Base-by-base conservation (phyloP, 208 protist genomes). In the Histomonas meleagridis region DNA sequence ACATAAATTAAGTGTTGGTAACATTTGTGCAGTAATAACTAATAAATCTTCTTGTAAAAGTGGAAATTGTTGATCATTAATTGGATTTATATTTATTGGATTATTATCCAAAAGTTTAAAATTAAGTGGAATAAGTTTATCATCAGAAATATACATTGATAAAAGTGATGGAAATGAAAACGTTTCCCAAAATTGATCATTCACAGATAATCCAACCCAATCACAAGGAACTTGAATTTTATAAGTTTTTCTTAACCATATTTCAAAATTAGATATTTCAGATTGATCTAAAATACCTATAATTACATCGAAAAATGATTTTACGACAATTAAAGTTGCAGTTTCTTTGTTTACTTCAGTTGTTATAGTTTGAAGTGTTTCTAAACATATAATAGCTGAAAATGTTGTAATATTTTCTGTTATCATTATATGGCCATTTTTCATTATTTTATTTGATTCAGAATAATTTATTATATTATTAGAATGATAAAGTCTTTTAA, bases 181-280 rank as follows among this genome's bases (percentile, higher is more conserved):
- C 23, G 18, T 43, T 18, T 86, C 55, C 76, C 76, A 86, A 48
- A 86, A 86, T n/a, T 26, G 46, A 86, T 86, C 76, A 86, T 40
- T 26, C 32, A 86, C 76, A 49, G n/a, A 38, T 10, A 51, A 86
- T 1, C 76, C 76, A 26, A 86, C 38, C 76, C 76, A 86, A 86
- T 86, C 32, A 14, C 55, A 38, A 51, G 76, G 76, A 55, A 86
- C 46, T 38, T 43, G 32, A n/a, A 86, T 55, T 26, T 86, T 46
- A 51, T 43, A 43, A 57, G 51, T n/a, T 51, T 51, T 35, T 43
- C 76, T 43, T 18, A 86, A 46, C 76, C 76, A 86, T 32, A 21
- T 18, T 55, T 86, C 76, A 48, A 86, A 86, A 57, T 86, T 55
- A 18, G 23, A 40, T 2, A n/a, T 51, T 86, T 86, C 46, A 10